Conservation (phyloP, 192 early-diverging fungal genomes). For the Entophlyctis luteolus region DNA sequence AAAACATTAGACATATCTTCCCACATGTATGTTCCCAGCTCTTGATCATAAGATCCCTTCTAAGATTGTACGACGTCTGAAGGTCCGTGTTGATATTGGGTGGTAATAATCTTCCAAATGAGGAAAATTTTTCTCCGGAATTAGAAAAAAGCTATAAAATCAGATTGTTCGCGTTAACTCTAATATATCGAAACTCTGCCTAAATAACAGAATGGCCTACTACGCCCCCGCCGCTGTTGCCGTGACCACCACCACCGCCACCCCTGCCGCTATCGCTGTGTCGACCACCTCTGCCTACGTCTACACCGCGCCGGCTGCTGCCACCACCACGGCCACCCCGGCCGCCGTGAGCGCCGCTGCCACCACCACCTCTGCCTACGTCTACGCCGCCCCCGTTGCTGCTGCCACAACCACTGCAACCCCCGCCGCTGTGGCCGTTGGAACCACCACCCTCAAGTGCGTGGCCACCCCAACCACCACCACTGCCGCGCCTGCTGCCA, state of each 20-base stretch:
- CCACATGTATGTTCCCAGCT: neutral
- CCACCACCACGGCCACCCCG: neutral
- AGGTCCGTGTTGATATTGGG: neutral
- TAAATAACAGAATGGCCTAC: neutral
- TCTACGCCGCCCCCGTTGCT: neutral
- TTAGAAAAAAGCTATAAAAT: neutral
- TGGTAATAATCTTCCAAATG: neutral
- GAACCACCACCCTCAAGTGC: slow-evolving; percentile 1
- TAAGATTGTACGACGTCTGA: neutral
- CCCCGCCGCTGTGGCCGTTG: neutral
- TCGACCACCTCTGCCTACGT: neutral
- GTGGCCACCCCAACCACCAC: neutral
- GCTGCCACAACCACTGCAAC: neutral
- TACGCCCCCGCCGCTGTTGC: neutral
- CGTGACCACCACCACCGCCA: neutral
- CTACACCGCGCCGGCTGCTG: neutral
- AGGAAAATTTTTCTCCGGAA: neutral
- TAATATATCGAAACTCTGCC: neutral
- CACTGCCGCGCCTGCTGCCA: slow-evolving; percentile 17
- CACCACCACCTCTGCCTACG: neutral
- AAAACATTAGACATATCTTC: too few species aligned
- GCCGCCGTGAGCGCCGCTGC: neutral
- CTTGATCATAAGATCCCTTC: neutral
- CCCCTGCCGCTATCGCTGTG: neutral
- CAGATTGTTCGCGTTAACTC: neutral